phyloP scores from a whole-genome alignment of 1,139 yeast genomes.

The Protomyces inundatus region DNA sequence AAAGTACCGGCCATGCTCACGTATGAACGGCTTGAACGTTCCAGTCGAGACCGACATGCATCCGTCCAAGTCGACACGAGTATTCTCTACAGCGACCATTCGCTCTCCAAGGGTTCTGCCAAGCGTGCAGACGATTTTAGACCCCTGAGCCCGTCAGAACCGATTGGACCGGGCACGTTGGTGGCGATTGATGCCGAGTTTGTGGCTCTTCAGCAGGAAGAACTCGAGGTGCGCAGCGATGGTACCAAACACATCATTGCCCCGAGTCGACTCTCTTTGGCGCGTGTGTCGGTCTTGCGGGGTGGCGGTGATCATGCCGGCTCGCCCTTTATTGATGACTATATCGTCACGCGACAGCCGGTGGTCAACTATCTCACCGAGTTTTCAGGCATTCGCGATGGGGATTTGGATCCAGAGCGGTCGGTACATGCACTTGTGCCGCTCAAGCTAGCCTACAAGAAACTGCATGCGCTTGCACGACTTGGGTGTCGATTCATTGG shows the following conservation, averaged over 20 bases:
- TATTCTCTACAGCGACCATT: constrained; percentile 48
- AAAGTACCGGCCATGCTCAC: constrained; percentile 72
- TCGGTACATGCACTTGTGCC: constrained; percentile 73
- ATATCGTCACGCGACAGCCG: constrained; percentile 65
- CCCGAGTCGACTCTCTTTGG: constrained; percentile 74
- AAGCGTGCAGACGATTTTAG: constrained; percentile 4
- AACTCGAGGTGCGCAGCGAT: constrained; percentile 65
- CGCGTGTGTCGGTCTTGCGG: constrained; percentile 80
- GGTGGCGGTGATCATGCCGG: constrained; percentile 68
- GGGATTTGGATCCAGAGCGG: constrained; percentile 69
- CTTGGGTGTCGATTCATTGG: constrained; percentile 92
- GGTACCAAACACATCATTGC: constrained; percentile 65
- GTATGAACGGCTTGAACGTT: constrained; percentile 41
- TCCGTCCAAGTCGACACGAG: constrained; percentile 43
- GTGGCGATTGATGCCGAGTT: constrained; percentile 97
- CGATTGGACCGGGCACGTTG: constrained; percentile 53
- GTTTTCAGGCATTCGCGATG: constrained; percentile 87
- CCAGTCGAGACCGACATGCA: neutral
- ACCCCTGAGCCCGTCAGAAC: constrained; percentile 2
- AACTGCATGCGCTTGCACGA: constrained; percentile 81
- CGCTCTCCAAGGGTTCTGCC: constrained; percentile 54
- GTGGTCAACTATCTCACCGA: constrained; percentile 78
- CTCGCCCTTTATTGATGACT: constrained; percentile 86
- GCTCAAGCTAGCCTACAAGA: constrained; percentile 72
- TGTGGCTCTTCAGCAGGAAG: constrained; percentile 75